phyloP scores from a whole-genome alignment of 768 basidiomycete species.

The Psilocybe subaeruginosa region DNA sequence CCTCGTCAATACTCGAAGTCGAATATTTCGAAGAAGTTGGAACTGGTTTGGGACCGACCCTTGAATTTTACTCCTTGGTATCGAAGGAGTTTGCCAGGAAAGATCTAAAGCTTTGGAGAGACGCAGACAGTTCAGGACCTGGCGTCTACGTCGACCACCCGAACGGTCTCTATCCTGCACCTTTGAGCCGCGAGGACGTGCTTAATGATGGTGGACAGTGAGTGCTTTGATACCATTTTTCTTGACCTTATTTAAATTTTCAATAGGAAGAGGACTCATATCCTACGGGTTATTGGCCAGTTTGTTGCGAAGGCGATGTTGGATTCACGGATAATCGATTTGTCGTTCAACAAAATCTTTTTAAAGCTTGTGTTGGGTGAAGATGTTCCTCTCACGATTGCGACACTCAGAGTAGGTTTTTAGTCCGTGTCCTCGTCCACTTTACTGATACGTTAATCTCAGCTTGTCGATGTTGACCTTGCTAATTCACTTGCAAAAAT shows the following conservation, averaged over 20 bases:
- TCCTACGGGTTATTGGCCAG: conserved; percentile 90
- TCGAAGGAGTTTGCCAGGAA: conserved; percentile 93
- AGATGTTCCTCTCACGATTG: conserved; percentile 79
- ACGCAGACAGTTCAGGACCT: conserved; percentile 65
- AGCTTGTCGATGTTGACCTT: conserved; percentile 85
- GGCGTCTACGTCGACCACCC: conserved; percentile 84
- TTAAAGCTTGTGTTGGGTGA: conserved; percentile 88
- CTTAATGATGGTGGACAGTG: conserved; percentile 77
- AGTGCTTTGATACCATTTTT: conserved; percentile 25
- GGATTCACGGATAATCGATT: conserved; percentile 96
- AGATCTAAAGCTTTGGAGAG: conserved; percentile 90
- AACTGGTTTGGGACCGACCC: conserved; percentile 94
- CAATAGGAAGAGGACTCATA: conserved; percentile 77
- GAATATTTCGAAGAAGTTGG: conserved; percentile 99
- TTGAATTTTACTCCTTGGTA: conserved; percentile 98
- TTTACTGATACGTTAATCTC: conserved; percentile 1
- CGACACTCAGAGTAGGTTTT: conserved; percentile 71
- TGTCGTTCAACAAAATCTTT: conserved; percentile 95
- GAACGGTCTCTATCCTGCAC: conserved; percentile 85
- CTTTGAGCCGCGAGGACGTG: conserved; percentile 70
- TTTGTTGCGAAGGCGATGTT: conserved; percentile 97
- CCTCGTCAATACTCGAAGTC: conserved; percentile 92
- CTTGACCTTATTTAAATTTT: conserved; percentile 11
- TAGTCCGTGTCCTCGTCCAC: conserved; percentile 7
- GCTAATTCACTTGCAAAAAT: conserved; percentile 86